Base-by-base conservation (phyloP, 1,284 basidiomycete genomes). In the Ustilago sp. region DNA sequence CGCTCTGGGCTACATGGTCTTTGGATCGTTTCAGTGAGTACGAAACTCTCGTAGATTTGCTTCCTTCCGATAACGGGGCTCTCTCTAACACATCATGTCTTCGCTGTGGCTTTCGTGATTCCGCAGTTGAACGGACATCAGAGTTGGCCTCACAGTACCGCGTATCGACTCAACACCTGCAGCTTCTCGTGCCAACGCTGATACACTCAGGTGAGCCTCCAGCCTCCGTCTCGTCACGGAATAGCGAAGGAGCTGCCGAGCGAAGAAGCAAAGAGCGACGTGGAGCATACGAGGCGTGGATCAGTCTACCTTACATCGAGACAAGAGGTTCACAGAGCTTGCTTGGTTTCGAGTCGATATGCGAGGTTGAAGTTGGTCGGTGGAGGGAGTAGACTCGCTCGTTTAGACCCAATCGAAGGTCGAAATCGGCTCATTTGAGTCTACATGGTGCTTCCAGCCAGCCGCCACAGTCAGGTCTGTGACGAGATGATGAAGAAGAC, bases 1-100 rank as follows among this genome's bases (percentile, higher is more conserved):
- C 82, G 0, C 53, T 83, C 53, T 83, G 82, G 82, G 80, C 68
- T 17, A 82, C 81, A 7, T 83, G 82, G 82, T 65, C 81, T 5
- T 48, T 83, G 39, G 74, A 78, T n/a, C 76, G 70, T 8, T 83
- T 83, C 45, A 68, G 80, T 82, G 60, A 54, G 74, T 48, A 19
- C 17, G 31, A 35, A 13, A 13, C 17, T 38, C 4, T 3, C 19
- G 13, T 15, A 32, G 11, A 15, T 17, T 32, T 19, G 15, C 7
- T 2, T 11, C 50, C 47, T 8, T 11, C 28, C 8, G 6, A 5
- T 19, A 3, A 31, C 43, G 41, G 41, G 17, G 17, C 13, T 32
- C 31, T 6, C 19, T 8, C 17, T 47, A 19, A 41, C 38, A 31
- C 54, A n/a, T 36, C 11, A 4, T 12, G 35, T 55, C 32, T 36